phyloP scores from a whole-genome alignment of 495 filamentous ascomycete genomes.

The Penicillium verhagenii region DNA sequence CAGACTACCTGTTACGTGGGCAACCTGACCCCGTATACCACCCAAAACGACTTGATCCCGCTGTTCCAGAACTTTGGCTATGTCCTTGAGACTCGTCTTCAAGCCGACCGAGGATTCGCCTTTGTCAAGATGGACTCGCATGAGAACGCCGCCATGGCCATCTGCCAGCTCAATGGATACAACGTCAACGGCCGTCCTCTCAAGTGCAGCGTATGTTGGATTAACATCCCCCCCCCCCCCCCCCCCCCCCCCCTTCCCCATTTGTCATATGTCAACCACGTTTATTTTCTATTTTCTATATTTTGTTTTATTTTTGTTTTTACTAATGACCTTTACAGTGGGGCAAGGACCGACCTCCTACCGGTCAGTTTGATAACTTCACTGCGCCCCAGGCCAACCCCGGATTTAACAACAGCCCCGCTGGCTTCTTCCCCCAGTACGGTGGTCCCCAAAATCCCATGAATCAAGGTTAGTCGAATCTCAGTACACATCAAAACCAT shows the following conservation, averaged over 20 bases:
- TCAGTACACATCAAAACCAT: too few relatives aligned
- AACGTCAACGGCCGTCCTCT: slow-evolving; percentile 96
- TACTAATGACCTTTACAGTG: slow-evolving; percentile 71
- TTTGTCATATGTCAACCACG: too few relatives aligned
- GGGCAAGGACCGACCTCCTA: slow-evolving; percentile 97
- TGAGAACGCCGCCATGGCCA: slow-evolving; percentile 97
- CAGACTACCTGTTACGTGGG: slow-evolving; percentile 99
- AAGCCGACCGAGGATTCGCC: slow-evolving; percentile 95
- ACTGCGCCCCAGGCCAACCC: slow-evolving; percentile 64
- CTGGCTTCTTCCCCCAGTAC: slow-evolving; percentile 94
- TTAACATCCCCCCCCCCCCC: too few relatives aligned
- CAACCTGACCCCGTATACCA: slow-evolving; percentile 96
- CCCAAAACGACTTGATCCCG: slow-evolving; percentile 90
- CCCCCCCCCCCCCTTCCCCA: neutral
- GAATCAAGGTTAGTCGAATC: slow-evolving; percentile 55
- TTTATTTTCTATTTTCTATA: too few relatives aligned
- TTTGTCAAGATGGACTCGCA: slow-evolving; percentile 99
- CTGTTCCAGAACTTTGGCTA: slow-evolving; percentile 98
- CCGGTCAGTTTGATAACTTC: slow-evolving; percentile 77
- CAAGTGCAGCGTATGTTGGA: slow-evolving; percentile 95
- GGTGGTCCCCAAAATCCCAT: slow-evolving; percentile 61
- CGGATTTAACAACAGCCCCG: slow-evolving; percentile 68
- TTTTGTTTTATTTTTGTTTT: too few relatives aligned
- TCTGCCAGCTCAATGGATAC: slow-evolving; percentile 95
- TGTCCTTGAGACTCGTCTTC: slow-evolving; percentile 95